Conservation (phyloP, 306 rosid genomes). For the apple (Malus domestica) region DNA sequence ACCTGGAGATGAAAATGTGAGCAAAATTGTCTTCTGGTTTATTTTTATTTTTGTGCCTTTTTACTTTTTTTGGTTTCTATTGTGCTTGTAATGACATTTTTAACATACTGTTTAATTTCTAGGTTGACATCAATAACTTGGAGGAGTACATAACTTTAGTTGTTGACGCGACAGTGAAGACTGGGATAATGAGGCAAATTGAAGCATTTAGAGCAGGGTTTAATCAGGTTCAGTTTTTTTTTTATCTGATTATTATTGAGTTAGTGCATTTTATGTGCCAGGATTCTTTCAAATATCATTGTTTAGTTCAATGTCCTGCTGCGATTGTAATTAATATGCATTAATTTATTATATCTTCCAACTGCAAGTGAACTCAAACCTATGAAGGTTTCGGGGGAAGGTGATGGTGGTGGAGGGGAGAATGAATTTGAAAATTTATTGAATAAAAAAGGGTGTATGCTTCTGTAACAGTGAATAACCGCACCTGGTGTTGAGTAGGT, state of each 20-base stretch:
- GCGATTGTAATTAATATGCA: background rate
- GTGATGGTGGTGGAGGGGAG: background rate
- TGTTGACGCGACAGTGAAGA: slow-evolving; percentile 83
- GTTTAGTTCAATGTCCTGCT: background rate
- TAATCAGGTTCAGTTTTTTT: slow-evolving; percentile 60
- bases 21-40: slow-evolving; percentile 3
- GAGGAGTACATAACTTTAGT: slow-evolving; percentile 81
- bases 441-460: background rate
- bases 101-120: slow-evolving; percentile 13
- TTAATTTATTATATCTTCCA: background rate
- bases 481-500: background rate
- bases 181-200: slow-evolving; percentile 72
- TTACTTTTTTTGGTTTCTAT: background rate
- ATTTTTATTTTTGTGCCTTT: background rate
- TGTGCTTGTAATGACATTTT: background rate
- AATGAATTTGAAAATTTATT: background rate
- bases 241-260: background rate
- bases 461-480: too few species aligned
- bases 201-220: slow-evolving; percentile 95
- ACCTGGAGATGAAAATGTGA: slow-evolving; percentile 76
- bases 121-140: slow-evolving; percentile 87
- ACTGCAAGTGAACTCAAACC: background rate
- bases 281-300: background rate
- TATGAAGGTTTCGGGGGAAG: background rate
- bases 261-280: background rate